Base-by-base conservation (phyloP, 768 basidiomycete genomes). In the Suillus ampliporus region DNA sequence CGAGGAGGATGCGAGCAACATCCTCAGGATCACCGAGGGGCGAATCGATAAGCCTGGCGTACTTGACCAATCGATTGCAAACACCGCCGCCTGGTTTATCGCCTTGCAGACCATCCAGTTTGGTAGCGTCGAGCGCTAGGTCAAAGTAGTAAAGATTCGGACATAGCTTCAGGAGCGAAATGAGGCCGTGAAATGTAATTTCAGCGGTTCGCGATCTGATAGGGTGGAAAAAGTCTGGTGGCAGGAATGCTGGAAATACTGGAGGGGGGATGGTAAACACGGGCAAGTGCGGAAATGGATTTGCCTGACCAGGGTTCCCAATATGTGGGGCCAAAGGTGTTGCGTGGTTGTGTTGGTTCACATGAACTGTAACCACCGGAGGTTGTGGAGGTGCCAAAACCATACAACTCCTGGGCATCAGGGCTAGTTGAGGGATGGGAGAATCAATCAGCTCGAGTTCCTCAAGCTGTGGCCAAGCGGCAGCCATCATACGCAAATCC, bases 391-490 rank as follows among this genome's bases (percentile, higher is more conserved):
- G n/a, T n/a, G n/a, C n/a, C n/a, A n/a, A n/a, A n/a, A n/a, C n/a
- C n/a, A n/a, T n/a, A n/a, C n/a, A n/a, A n/a, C n/a, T n/a, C n/a
- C n/a, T n/a, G n/a, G n/a, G n/a, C n/a, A n/a, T n/a, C n/a, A n/a
- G n/a, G n/a, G n/a, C n/a, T n/a, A n/a, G n/a, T n/a, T n/a, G n/a
- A n/a, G n/a, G n/a, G n/a, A n/a, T n/a, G n/a, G n/a, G n/a, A n/a
- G n/a, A n/a, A n/a, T 40, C 54, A 11, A 34, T 21, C 5, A 61
- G 15, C 15, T 61, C 60, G 15, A 61, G 35, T 11, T 35, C 37
- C 51, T 61, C 60, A 15, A 61, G 15, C n/a, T 59, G 34, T 31
- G 60, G 59, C 59, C 57, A 60, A 58, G 59, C 56, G 28, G 51
- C 28, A n/a, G 57, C 60, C 15, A 57, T 35, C 13, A 19, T n/a